Conservation (phyloP, 441 rosid species). For the Brassica balearica region DNA sequence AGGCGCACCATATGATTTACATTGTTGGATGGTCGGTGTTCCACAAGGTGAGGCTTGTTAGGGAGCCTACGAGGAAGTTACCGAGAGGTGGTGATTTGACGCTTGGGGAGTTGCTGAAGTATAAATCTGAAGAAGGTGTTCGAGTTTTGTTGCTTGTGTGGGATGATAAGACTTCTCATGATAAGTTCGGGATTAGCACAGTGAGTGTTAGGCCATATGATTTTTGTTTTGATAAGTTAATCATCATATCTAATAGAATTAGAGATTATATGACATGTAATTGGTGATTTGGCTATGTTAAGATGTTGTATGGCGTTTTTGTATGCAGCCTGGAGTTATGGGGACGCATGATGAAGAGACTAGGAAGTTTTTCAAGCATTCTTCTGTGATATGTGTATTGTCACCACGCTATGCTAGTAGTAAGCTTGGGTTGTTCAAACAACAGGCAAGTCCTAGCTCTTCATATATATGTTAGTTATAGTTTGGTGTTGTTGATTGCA, state of each 20-base stretch:
- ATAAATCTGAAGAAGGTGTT: slow-evolving; percentile 93
- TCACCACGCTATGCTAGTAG: slow-evolving; percentile 85
- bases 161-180: slow-evolving; percentile 92
- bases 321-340: slow-evolving; percentile 79
- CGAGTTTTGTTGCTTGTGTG: slow-evolving; percentile 82
- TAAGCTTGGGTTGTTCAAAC: slow-evolving; percentile 78
- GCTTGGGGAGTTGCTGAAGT: slow-evolving; percentile 90
- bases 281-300: neutral
- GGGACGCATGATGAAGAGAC: slow-evolving; percentile 92
- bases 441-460: slow-evolving; percentile 60
- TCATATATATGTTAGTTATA: neutral
- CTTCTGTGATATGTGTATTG: slow-evolving; percentile 81
- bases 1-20: slow-evolving; percentile 92
- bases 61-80: slow-evolving; percentile 71
- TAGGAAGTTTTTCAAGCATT: slow-evolving; percentile 78
- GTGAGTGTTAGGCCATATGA: slow-evolving; percentile 49
- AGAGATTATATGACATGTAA: too few species aligned
- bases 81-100: slow-evolving; percentile 86
- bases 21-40: slow-evolving; percentile 92
- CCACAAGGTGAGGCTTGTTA: slow-evolving; percentile 69
- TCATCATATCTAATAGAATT: too few species aligned
- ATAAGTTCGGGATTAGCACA: slow-evolving; percentile 62
- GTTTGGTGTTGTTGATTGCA: neutral
- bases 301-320: slow-evolving; percentile 10
- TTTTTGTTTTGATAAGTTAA: neutral